Evolutionary conservation across 768 basidiomycete species (phyloP).

Genomic region (Asterophora lycoperdoides): DNA sequence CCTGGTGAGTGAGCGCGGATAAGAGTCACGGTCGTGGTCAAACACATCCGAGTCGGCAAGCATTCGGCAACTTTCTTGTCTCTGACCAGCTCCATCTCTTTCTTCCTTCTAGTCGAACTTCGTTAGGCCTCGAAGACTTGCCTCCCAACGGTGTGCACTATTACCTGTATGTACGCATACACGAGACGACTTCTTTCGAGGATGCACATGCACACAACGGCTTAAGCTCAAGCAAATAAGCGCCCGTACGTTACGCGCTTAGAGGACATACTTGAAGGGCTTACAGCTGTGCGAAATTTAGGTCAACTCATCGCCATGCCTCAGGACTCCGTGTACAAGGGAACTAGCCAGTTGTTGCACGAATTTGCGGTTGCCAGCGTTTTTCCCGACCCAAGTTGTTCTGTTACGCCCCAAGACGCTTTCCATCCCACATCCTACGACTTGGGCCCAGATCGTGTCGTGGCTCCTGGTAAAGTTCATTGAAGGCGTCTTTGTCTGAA

Average conservation of each 20-base stretch:
- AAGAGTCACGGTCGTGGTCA: too few species aligned
- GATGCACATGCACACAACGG: too few species aligned
- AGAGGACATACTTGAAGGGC: neutral
- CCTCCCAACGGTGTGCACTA: too few species aligned
- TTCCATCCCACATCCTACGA: slow-evolving; percentile 14
- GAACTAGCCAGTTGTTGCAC: slow-evolving; percentile 3
- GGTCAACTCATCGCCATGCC: slow-evolving; percentile 1
- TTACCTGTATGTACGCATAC: too few species aligned
- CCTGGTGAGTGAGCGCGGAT: neutral
- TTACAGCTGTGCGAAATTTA: neutral
- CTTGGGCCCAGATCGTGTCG: slow-evolving; percentile 11
- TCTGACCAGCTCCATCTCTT: too few species aligned
- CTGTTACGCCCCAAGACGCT: slow-evolving; percentile 10
- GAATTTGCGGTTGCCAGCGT: slow-evolving; percentile 5
- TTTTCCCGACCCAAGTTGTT: neutral
- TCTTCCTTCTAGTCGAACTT: too few species aligned
- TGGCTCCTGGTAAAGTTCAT: slow-evolving; percentile 11
- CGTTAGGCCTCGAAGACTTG: too few species aligned
- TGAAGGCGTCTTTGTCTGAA: too few species aligned
- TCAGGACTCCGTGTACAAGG: slow-evolving; percentile 12
- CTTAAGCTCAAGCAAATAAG: too few species aligned
- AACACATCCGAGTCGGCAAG: too few species aligned
- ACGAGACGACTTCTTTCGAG: too few species aligned
- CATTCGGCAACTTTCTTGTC: too few species aligned
- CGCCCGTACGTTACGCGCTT: neutral